phyloP scores from a whole-genome alignment of 2,329 filamentous ascomycete genomes.

The Aspergillus sp. region DNA sequence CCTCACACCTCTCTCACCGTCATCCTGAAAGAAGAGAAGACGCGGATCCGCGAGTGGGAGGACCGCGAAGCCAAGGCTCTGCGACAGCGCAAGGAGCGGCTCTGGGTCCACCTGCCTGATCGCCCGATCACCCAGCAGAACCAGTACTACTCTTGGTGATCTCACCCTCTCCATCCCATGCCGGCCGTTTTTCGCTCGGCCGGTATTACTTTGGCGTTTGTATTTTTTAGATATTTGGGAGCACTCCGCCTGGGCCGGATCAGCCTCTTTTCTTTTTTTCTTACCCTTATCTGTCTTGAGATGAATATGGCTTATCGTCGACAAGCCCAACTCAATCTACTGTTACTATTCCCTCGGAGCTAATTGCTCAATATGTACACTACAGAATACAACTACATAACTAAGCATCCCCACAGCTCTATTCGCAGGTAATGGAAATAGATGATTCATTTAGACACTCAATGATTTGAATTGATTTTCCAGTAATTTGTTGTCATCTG shows the following conservation, averaged over 20 bases:
- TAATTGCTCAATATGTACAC: constrained; percentile 15
- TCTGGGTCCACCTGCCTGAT: constrained; percentile 89
- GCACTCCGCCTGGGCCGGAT: constrained; percentile 25
- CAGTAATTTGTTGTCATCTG: no score
- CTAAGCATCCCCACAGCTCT: not conserved
- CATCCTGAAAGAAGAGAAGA: constrained; percentile 91
- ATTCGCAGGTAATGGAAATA: no score
- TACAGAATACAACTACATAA: constrained; percentile 16
- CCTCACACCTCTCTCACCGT: constrained; percentile 78
- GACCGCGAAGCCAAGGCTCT: constrained; percentile 78
- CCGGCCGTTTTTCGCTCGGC: constrained; percentile 4
- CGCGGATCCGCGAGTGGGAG: constrained; percentile 76
- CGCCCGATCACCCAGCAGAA: constrained; percentile 81
- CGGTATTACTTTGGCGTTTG: constrained; percentile 31
- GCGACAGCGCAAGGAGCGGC: constrained; percentile 73
- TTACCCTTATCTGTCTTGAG: not conserved
- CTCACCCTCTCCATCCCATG: constrained; percentile 16
- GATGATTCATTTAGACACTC: no score
- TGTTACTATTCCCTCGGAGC: not conserved
- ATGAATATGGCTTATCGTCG: not conserved
- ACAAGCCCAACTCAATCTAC: not conserved
- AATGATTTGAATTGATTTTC: no score
- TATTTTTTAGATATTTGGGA: constrained; percentile 33
- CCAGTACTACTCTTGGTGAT: constrained; percentile 90
- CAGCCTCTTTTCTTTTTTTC: constrained; percentile 16